phyloP scores from a whole-genome alignment of 164 flowering plant genomes.

The Brasenia schreberi region DNA sequence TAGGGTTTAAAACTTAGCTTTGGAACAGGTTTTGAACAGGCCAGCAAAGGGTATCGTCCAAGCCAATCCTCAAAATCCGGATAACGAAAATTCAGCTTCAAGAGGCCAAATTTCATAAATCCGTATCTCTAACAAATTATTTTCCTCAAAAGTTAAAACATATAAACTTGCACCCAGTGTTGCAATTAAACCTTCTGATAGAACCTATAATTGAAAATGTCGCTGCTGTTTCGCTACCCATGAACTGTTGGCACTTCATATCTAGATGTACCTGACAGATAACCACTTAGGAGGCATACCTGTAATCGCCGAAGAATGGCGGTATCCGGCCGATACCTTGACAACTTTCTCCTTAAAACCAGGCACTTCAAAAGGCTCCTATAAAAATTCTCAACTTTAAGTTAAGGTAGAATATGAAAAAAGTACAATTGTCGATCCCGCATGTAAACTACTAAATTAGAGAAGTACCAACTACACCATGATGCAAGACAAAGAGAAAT shows the following conservation, averaged over 20 bases:
- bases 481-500: background rate
- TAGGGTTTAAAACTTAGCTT: too few relatives aligned
- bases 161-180: too few relatives aligned
- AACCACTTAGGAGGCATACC: slow-evolving; percentile 19
- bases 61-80: too few relatives aligned
- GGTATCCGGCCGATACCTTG: slow-evolving; percentile 73
- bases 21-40: too few relatives aligned
- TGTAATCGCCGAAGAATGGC: slow-evolving; percentile 79
- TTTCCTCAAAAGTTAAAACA: too few relatives aligned
- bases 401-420: background rate
- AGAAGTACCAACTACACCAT: background rate
- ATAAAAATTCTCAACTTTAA: background rate
- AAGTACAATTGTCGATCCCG: background rate
- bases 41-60: too few relatives aligned
- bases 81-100: background rate
- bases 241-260: too few relatives aligned
- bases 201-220: too few relatives aligned
- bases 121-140: background rate
- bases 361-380: slow-evolving; percentile 66
- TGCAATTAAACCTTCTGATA: too few relatives aligned
- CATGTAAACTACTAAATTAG: background rate
- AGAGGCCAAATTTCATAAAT: background rate
- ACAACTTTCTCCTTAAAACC: slow-evolving; percentile 39
- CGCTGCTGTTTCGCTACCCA: too few relatives aligned
- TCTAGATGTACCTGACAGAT: background rate